Base-by-base conservation (phyloP, 2,329 filamentous ascomycete species). In the Cordyceps militaris region DNA sequence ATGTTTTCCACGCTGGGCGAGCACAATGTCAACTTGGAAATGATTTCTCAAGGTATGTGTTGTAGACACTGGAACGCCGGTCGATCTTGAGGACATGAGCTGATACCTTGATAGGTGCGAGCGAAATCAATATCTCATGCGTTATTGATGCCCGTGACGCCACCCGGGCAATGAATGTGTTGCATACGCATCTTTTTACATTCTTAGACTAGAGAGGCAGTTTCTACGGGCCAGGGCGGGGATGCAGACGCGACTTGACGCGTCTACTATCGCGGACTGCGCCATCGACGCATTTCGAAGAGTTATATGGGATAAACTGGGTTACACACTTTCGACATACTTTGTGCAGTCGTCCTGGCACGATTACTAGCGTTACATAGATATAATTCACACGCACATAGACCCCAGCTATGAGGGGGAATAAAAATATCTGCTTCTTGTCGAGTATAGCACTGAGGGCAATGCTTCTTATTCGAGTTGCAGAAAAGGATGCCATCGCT, bases 61-160 rank as follows among this genome's bases (percentile, higher is more conserved):
- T 60, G n/a, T 11, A 9, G 4, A 3, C 40, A 21, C 40, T 43
- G 10, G 40, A 23, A 10, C 24, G 40, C n/a, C n/a, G n/a, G n/a
- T n/a, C n/a, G n/a, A n/a, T n/a, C n/a, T n/a, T n/a, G n/a, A n/a
- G n/a, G n/a, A n/a, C n/a, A n/a, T n/a, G n/a, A n/a, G n/a, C n/a
- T n/a, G n/a, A n/a, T n/a, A n/a, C n/a, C n/a, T n/a, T n/a, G n/a
- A 49, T 61, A 96, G 91, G 92, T 66, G 94, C 94, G 26, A 97
- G 92, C 70, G 94, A 99, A 77, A 99, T 99, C 74, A 99, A 97
- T 72, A 99, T 99, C 60, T 96, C 91, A 11, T 99, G 94, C 69
- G 94, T 99, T 47, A 96, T 99, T 70, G 91, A 95, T 66, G 90
- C 91, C 64, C 80, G 86, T 63, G 91, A 97, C 69, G 92, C 94